Evolutionary conservation across 2,329 filamentous ascomycete genomes (phyloP).

Genomic region (Cercospora citrullina): DNA sequence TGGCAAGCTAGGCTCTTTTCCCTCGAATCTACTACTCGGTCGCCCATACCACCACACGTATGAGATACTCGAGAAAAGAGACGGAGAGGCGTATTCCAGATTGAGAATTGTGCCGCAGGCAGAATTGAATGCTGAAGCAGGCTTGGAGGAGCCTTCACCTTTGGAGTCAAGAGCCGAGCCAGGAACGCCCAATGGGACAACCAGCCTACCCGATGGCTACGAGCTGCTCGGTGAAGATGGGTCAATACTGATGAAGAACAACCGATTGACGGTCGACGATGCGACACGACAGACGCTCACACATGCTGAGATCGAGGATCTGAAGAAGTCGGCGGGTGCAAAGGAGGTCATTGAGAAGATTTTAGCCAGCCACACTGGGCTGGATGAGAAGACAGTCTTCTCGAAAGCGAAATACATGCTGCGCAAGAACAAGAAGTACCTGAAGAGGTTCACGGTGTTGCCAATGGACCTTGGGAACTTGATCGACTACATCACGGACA

Average conservation of each 20-base stretch:
- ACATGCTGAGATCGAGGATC: constrained; percentile 67
- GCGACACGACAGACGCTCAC: constrained; percentile 71
- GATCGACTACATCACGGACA: constrained; percentile 75
- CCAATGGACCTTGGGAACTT: constrained; percentile 78
- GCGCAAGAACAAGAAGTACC: constrained; percentile 89
- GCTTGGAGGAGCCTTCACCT: constrained; percentile 58
- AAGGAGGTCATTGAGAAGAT: constrained; percentile 92
- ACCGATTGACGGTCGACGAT: constrained; percentile 64
- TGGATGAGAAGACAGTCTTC: constrained; percentile 93
- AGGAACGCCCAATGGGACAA: constrained; percentile 30
- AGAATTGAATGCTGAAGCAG: constrained; percentile 76
- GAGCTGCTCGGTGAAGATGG: constrained; percentile 52
- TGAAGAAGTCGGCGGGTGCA: constrained; percentile 71
- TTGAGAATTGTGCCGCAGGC: constrained; percentile 76
- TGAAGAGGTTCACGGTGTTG: constrained; percentile 80
- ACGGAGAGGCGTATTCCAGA: constrained; percentile 64
- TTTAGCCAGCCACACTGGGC: constrained; percentile 79
- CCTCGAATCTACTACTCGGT: constrained; percentile 84
- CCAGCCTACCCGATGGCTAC: constrained; percentile 39
- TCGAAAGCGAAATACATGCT: constrained; percentile 95
- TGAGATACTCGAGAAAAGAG: constrained; percentile 73
- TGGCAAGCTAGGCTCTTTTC: constrained; percentile 90
- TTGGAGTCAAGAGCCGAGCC: constrained; percentile 36
- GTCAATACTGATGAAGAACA: constrained; percentile 58
- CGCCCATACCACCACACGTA: constrained; percentile 90